Evolutionary conservation across 208 protist genomes (phyloP).

Genomic region (Trypanosoma cruzi): DNA sequence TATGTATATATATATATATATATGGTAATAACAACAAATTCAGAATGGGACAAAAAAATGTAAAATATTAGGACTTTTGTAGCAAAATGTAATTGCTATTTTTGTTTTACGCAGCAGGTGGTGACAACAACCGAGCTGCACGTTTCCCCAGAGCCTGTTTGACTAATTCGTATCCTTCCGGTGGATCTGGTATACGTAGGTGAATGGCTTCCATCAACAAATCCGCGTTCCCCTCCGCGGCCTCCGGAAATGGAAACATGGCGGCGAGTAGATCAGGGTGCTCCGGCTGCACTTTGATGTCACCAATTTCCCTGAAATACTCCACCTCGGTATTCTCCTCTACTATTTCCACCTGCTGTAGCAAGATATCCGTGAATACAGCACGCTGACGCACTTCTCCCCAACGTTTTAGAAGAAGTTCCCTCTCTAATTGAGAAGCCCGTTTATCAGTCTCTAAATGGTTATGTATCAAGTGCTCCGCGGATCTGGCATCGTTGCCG

Average conservation of each 20-base stretch:
- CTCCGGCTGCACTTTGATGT: slow-evolving; percentile 61
- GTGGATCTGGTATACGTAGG: background rate
- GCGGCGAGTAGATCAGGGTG: slow-evolving; percentile 38
- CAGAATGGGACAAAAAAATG: no score
- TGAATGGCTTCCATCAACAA: slow-evolving; percentile 56
- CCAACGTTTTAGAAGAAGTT: slow-evolving; percentile 57
- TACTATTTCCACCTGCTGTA: slow-evolving; percentile 77
- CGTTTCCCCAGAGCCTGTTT: slow-evolving; percentile 8
- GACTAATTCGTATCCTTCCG: background rate
- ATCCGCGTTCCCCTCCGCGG: slow-evolving; percentile 39
- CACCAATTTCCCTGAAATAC: slow-evolving; percentile 72
- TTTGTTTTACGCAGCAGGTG: background rate
- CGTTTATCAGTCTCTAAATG: background rate
- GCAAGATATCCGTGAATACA: slow-evolving; percentile 75
- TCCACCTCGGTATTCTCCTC: slow-evolving; percentile 56
- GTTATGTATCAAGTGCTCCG: slow-evolving; percentile 3
- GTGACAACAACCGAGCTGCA: slow-evolving; percentile 1
- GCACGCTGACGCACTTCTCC: slow-evolving; percentile 55
- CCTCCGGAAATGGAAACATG: slow-evolving; percentile 61
- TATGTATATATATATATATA: no score
- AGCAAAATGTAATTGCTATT: slow-evolving; percentile 11
- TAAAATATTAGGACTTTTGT: slow-evolving; percentile 18
- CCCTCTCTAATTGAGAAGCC: slow-evolving; percentile 46
- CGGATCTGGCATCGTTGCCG: slow-evolving; percentile 5
- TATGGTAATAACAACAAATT: no score